Evolutionary conservation across 345 rosid genomes (phyloP), one percentile per base, ranked within the genome.

Genomic region (Raphanus raphanistrum): DNA sequence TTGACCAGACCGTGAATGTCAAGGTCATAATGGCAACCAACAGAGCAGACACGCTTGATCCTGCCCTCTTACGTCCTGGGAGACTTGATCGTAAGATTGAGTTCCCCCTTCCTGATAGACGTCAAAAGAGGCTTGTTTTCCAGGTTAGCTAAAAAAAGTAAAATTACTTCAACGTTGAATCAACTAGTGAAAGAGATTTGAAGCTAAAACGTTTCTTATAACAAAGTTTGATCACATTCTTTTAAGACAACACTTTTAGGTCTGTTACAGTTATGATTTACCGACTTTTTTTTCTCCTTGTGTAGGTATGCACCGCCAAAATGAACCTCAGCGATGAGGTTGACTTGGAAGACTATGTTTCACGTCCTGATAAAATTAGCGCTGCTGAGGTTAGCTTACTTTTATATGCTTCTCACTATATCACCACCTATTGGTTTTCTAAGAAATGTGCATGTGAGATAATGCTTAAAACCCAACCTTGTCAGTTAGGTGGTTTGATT

Each of bases 81-180:
- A 85, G 98, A 86, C 97, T 94, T 45, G 98, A 94, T 67, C 83
- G 97, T 26, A 94, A 94, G 82, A 94, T 94, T 68, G 98, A 94
- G 76, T 94, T 90, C 74, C 98, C 97, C 13, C 84, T 94, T 76
- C 97, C 99, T 17, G 99, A 95, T 79, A 90, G 99, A 81, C 84
- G 99, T 66, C 99, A 95, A 79, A 95, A 95, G 87, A 95, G 99
- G 88, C 99, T 91, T 73, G 99, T 95, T 78, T 95, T 95, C 82
- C 99, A 95, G 92, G 99, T 83, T 78, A 59, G 77, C 61, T 68
- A 17, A 38, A 43, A 43, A 21, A 38, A 38, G 52, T 52, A 6
- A 21, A 21, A 38, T 10, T 50, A 5, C 55, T 50, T 50, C 8
- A 50, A 50, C 2, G 21, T 2, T 50, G 55, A 50, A n/a, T 50